These are phyloP conservation scores for Xylariaceae sp. DNA, from an alignment of 2,329 filamentous ascomycete species.

Conservation along the genomic window DNA sequence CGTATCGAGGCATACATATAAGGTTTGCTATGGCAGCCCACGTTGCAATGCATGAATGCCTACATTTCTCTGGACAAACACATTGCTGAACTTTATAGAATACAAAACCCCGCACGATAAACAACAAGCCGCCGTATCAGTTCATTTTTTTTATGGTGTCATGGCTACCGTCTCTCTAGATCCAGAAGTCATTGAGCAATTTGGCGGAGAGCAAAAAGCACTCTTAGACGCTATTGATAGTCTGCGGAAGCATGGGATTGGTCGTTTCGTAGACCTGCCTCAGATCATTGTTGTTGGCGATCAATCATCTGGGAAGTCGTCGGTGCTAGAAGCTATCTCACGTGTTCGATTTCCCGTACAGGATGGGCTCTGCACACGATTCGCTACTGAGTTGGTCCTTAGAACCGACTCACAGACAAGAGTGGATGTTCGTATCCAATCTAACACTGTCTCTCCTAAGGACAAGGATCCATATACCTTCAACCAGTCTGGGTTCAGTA, in stretches of 20 bases:
- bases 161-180: constrained; percentile 25
- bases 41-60: too few relatives aligned
- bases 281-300: constrained; percentile 60
- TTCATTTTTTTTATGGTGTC: not conserved
- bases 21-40: too few relatives aligned
- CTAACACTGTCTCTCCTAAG: not conserved
- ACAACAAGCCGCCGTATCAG: too few relatives aligned
- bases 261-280: constrained; percentile 46
- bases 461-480: constrained; percentile 22
- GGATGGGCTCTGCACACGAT: constrained; percentile 56
- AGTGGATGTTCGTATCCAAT: constrained; percentile 43
- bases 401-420: constrained; percentile 36
- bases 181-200: constrained; percentile 35
- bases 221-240: constrained; percentile 54
- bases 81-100: too few relatives aligned
- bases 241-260: constrained; percentile 48
- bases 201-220: constrained; percentile 45
- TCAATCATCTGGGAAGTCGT: constrained; percentile 62
- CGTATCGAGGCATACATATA: too few relatives aligned
- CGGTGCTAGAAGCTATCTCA: constrained; percentile 62
- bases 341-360: constrained; percentile 58
- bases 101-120: too few relatives aligned
- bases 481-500: constrained; percentile 35
- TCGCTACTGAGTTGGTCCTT: constrained; percentile 59
- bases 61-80: too few relatives aligned